Evolutionary conservation across 768 basidiomycete species (phyloP).

Genomic region (Podaxis rugospora): DNA sequence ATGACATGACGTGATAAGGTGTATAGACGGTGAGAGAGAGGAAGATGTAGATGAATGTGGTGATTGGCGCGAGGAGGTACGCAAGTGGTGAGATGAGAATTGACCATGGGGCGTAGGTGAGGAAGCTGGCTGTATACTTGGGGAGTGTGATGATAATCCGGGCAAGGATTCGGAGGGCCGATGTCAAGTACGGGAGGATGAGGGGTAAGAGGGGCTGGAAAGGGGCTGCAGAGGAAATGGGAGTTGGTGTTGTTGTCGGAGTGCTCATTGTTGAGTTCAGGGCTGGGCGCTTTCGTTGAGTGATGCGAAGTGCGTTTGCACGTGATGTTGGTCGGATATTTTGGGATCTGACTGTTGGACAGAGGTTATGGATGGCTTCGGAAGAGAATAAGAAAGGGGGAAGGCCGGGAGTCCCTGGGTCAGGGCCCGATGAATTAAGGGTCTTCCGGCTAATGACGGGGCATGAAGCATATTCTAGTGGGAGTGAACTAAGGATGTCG

Average conservation of each 20-base stretch:
- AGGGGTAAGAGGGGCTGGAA: not conserved
- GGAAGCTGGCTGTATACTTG: slow-evolving; percentile 9
- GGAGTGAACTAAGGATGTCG: no score
- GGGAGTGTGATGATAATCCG: slow-evolving; percentile 11
- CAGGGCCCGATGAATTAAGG: no score
- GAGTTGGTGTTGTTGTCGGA: not conserved
- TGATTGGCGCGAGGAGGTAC: slow-evolving; percentile 46
- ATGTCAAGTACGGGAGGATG: not conserved
- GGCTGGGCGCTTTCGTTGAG: not conserved
- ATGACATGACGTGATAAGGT: slow-evolving; percentile 37
- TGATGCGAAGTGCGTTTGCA: not conserved
- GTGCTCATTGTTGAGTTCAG: not conserved
- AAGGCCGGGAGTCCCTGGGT: no score
- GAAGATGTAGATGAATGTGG: slow-evolving; percentile 35
- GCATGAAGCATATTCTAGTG: no score
- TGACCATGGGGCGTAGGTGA: slow-evolving; percentile 18
- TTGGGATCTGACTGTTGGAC: not conserved
- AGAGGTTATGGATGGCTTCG: not conserved
- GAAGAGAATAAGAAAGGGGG: no score
- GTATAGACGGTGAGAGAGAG: slow-evolving; percentile 37
- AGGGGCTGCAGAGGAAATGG: not conserved
- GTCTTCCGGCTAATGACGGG: no score
- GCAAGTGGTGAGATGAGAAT: slow-evolving; percentile 25
- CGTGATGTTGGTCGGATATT: not conserved
- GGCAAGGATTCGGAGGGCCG: not conserved